Percentiles rank a stretch among this genome's conserved stretches.
These are phyloP conservation scores for Gamsiella multidivaricata DNA, from an alignment of 192 early-diverging fungal genomes.

Conservation along the genomic window DNA sequence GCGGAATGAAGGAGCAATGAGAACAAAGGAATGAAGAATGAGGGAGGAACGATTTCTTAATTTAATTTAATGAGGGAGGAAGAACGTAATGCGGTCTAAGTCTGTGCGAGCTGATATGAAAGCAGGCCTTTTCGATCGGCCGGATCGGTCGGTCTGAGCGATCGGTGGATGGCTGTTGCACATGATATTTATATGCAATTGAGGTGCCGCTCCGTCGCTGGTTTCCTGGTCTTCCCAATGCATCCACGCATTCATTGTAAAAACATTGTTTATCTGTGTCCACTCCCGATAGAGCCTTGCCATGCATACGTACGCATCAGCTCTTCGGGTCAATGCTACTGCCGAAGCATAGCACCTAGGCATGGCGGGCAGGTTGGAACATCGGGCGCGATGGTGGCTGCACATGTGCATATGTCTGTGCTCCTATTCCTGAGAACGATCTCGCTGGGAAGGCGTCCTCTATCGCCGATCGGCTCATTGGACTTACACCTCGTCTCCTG, in stretches of 20 bases:
- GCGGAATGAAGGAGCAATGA: neutral
- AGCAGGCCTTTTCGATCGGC: neutral
- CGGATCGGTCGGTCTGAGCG: neutral
- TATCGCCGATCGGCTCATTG: neutral
- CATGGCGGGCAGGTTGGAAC: constrained; percentile 8
- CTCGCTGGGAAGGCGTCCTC: constrained; percentile 22
- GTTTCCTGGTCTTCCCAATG: too few species aligned
- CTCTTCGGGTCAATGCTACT: too few species aligned
- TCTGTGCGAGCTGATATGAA: too few species aligned
- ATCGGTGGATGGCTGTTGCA: too few species aligned
- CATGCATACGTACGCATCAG: too few species aligned
- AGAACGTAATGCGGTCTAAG: too few species aligned
- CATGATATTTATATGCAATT: neutral
- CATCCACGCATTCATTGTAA: too few species aligned
- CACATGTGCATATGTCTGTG: neutral
- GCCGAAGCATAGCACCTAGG: too few species aligned
- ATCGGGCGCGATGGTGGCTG: constrained; percentile 1
- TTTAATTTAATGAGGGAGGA: neutral
- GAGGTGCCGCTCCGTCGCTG: too few species aligned
- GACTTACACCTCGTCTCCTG: constrained; percentile 5
- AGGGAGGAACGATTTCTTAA: neutral
- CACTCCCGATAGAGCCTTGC: too few species aligned
- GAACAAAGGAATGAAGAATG: neutral
- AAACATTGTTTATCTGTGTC: too few species aligned
- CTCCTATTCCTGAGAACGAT: constrained; percentile 17